Percentiles rank a stretch among this genome's conserved stretches.
phyloP scores from a whole-genome alignment of 1,139 yeast genomes.

The Ashbya aceris region DNA sequence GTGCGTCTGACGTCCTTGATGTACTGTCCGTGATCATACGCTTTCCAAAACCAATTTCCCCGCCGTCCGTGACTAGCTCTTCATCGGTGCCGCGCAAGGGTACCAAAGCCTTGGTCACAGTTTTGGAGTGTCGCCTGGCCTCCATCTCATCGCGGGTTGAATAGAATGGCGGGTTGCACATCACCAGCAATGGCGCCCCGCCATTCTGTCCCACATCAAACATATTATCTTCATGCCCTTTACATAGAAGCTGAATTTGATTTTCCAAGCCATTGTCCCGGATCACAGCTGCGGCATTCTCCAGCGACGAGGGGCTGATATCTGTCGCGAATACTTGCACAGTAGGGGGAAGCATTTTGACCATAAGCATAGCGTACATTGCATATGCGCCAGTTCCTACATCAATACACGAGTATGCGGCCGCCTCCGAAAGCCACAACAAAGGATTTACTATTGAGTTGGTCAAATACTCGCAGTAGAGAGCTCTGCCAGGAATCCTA shows the following conservation, averaged over 20 bases:
- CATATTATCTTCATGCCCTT: conserved; percentile 7
- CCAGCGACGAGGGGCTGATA: conserved; percentile 17
- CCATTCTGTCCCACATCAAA: conserved; percentile 7
- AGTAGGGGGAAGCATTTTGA: conserved; percentile 7
- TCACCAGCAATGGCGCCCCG: conserved; percentile 1
- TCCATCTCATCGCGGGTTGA: conserved; percentile 18
- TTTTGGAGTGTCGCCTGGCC: conserved; percentile 5
- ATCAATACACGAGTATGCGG: conserved; percentile 1
- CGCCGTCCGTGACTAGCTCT: conserved; percentile 27
- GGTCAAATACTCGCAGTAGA: conserved; percentile 16
- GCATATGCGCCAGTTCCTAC: conserved; percentile 30
- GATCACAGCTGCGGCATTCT: conserved; percentile 15
- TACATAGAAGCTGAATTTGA: conserved; percentile 7
- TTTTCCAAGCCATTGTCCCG: conserved; percentile 12
- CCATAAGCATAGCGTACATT: conserved; percentile 23
- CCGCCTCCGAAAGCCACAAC: background rate
- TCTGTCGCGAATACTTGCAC: conserved; percentile 23
- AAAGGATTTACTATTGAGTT: conserved; percentile 7
- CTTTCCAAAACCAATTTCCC: conserved; percentile 23
- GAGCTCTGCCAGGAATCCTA: conserved; percentile 22
- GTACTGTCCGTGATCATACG: conserved; percentile 21
- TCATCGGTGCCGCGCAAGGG: conserved; percentile 12
- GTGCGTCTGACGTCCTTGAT: background rate
- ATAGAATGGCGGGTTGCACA: conserved; percentile 32
- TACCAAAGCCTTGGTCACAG: conserved; percentile 4